Evolutionary conservation across 1,284 basidiomycete species (phyloP).

Genomic region (Thecaphora frezii): DNA sequence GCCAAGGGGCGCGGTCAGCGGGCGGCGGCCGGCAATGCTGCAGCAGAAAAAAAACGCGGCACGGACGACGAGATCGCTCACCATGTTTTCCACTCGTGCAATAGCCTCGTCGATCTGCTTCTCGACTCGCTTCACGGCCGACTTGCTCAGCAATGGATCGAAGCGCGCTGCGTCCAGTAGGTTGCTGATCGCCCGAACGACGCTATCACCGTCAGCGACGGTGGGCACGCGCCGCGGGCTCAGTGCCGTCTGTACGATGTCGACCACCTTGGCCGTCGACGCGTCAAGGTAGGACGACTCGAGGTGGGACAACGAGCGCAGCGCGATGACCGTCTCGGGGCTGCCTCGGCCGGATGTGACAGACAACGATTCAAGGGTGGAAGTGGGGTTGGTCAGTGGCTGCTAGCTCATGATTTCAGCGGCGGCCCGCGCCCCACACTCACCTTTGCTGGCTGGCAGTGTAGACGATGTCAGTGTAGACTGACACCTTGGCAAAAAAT

Average conservation of each 20-base stretch:
- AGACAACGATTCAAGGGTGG: not conserved
- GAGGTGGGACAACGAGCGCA: conserved; percentile 78
- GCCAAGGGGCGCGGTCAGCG: too few relatives aligned
- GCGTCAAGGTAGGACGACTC: conserved; percentile 82
- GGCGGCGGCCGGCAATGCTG: too few relatives aligned
- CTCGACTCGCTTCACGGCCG: not conserved
- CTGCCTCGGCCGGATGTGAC: conserved; percentile 61
- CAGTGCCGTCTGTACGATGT: not conserved
- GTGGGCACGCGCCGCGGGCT: too few relatives aligned
- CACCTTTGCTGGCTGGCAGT: conserved; percentile 79
- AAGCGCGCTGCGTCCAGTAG: not conserved
- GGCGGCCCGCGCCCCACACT: conserved; percentile 9
- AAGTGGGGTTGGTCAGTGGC: conserved; percentile 3
- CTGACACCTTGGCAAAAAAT: conserved; percentile 89
- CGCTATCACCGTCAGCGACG: not conserved
- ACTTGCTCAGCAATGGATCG: not conserved
- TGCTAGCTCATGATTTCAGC: not conserved
- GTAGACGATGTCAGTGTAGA: conserved; percentile 91
- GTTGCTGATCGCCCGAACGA: not conserved
- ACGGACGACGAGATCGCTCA: not conserved
- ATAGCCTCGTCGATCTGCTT: not conserved
- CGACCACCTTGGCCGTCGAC: conserved; percentile 64
- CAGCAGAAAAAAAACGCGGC: too few relatives aligned
- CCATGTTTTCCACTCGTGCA: not conserved
- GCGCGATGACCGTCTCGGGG: conserved; percentile 83